Conservation (phyloP, 495 filamentous ascomycete genomes). For the Entonaema liquescens region DNA sequence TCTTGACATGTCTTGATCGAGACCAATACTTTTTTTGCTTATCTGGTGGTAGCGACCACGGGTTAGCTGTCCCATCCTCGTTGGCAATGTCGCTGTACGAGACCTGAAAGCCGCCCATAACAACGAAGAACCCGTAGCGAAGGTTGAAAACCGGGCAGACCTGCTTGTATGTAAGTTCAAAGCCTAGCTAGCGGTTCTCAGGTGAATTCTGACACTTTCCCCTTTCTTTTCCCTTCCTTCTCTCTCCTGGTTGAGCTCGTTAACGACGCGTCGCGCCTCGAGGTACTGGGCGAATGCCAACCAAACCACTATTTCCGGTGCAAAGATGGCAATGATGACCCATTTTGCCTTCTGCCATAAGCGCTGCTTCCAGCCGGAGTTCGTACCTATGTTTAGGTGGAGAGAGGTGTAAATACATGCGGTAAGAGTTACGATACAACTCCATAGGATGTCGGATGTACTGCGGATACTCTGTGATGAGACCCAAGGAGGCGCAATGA, state of each 20-base stretch:
- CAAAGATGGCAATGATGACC: background rate
- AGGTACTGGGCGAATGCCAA: background rate
- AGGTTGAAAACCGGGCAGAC: background rate
- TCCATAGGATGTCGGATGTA: background rate
- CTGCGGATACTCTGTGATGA: background rate
- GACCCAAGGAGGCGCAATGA: conserved; percentile 3
- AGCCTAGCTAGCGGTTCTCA: background rate
- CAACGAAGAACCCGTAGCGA: background rate
- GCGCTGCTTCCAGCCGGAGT: background rate
- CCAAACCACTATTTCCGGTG: background rate
- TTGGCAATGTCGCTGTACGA: background rate
- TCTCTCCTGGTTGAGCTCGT: background rate
- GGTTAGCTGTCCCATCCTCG: background rate
- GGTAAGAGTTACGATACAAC: conserved; percentile 2
- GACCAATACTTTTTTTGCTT: background rate
- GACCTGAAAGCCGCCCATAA: background rate
- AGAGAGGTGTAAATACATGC: background rate
- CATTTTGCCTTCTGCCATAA: background rate
- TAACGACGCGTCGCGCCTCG: background rate
- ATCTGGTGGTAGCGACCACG: background rate
- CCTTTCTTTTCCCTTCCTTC: background rate
- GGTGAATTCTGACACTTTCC: background rate
- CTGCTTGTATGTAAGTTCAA: background rate
- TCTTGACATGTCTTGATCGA: background rate
- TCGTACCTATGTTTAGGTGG: background rate